Base-by-base conservation (phyloP, 2,329 filamentous ascomycete genomes). In the Diaporthe destruens region DNA sequence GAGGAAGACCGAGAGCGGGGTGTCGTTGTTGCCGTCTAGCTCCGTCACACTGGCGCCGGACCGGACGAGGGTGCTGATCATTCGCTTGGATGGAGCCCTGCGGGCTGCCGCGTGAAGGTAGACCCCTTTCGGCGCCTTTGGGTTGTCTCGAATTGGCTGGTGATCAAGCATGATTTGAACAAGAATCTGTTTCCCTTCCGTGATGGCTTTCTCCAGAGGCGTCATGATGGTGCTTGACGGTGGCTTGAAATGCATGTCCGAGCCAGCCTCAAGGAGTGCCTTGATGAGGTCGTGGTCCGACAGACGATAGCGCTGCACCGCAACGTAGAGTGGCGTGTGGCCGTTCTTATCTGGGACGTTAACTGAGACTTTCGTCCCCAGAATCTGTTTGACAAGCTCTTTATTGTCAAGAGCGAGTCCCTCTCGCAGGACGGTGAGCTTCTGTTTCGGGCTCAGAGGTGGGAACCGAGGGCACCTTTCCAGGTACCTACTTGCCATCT, bases 31-130 rank as follows among this genome's bases (percentile, higher is more conserved):
- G 44, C 34, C 18, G 20, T 72, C 71, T 2, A 72, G 42, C 29
- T 72, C 71, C 0, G 63, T 53, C 42, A 72, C 53, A 4, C 54
- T 63, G 29, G 65, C 71, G 25, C 71, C 71, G 9, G 71, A 69
- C 4, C 55, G 65, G 44, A 72, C 47, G 12, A 72, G 71, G 2
- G 16, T 23, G 12, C 65, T 69, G 9, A 72, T 36, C 39, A 69
- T 72, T 4, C 56, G 44, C 44, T 72, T 72, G 23, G 63, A 69
- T 1, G 71, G 71, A 6, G 53, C 14, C 8, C 39, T 39, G 11
- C 61, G 57, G 5, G 66, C 66, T 12, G 71, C 71, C 1, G 71
- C 55, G 23, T 72, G 71, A 1, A 72, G 71, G 44, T 72, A 72
- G 7, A 70, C 63, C 4, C 71, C 71, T 8, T 55, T 55, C 3